Percentiles rank a stretch among this genome's conserved stretches.
These are phyloP conservation scores for Ramaria sp. DNA, from an alignment of 768 basidiomycete species.

Conservation along the genomic window DNA sequence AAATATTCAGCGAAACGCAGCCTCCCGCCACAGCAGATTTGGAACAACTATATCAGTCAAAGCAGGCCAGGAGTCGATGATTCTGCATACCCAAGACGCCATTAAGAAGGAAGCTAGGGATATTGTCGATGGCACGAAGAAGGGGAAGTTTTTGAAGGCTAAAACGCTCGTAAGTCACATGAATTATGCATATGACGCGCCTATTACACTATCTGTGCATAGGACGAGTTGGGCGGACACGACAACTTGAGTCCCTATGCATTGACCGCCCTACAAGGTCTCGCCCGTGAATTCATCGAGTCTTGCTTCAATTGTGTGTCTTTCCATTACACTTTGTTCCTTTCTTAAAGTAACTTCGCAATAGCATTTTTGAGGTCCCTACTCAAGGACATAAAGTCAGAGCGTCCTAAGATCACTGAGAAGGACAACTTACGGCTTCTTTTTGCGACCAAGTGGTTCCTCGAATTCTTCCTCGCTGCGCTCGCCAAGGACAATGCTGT, in stretches of 20 bases:
- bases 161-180: slow-evolving; percentile 28
- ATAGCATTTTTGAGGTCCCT: slow-evolving; percentile 79
- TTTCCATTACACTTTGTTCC: slow-evolving; percentile 16
- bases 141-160: slow-evolving; percentile 46
- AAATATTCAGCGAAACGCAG: slow-evolving; percentile 39
- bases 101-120: slow-evolving; percentile 55
- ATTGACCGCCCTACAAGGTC: slow-evolving; percentile 47
- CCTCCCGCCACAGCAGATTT: slow-evolving; percentile 89
- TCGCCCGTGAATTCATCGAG: slow-evolving; percentile 67
- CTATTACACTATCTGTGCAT: not conserved
- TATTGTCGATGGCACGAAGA: slow-evolving; percentile 64
- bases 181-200: not conserved
- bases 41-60: slow-evolving; percentile 88
- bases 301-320: slow-evolving; percentile 82
- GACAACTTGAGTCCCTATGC: slow-evolving; percentile 64
- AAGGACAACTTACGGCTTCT: slow-evolving; percentile 88
- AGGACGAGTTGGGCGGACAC: slow-evolving; percentile 56
- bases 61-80: slow-evolving; percentile 49
- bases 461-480: slow-evolving; percentile 72
- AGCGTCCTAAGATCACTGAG: slow-evolving; percentile 87
- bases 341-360: slow-evolving; percentile 11
- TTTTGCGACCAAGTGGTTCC: slow-evolving; percentile 82
- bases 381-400: slow-evolving; percentile 87
- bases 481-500: slow-evolving; percentile 21
- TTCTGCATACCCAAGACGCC: slow-evolving; percentile 82